Base-by-base conservation (phyloP, 192 early-diverging fungal species). In the Chytriomyces confervae region DNA sequence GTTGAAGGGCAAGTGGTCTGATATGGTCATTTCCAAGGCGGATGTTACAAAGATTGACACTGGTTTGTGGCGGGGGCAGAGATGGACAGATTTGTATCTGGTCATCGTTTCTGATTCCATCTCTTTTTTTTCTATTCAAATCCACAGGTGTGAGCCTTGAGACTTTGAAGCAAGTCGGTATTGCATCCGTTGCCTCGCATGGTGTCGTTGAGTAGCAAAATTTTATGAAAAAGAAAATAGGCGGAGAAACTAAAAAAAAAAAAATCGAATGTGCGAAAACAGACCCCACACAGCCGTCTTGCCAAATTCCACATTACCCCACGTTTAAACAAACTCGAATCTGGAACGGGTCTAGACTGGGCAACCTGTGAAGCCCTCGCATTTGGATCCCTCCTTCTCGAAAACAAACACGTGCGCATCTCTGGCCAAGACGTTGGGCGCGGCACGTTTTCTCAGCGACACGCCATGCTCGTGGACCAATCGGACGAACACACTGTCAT, bases 401-500 rank as follows among this genome's bases (percentile, higher is more conserved):
- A 98, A 29, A 93, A 94, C 1, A 90, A 91, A 77, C 90, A 92
- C 85, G 95, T 97, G 20, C 92, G 97, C 61, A 94, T 98, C 51
- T 96, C 93, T 68, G 97, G 97, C 0, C 97, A 98, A 68, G 97
- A 98, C 82, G 97, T 98, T 20, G 97, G 97, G 1, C 93, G 97
- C 50, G 97, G 97, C 27, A 98, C 97, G 1, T 98, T 98, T 82
- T 96, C 94, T 36, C 97, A 98, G 79, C 91, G 97, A 9, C 97
- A 98, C 74, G 95, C 91, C 44, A 98, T 98, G 97, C 82, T 98
- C 70, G 95, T 98, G 11, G 93, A 93, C 80, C 95, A 96, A 70
- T 90, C 94, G 3, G 93, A 94, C 7, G 97, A 98, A 63, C 86
- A 87, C 46, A 93, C 94, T 23, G 87, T 89, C 53, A 90, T 97